Conservation (phyloP, 2,329 filamentous ascomycete species). For the Beauveria scarabaeidicola region DNA sequence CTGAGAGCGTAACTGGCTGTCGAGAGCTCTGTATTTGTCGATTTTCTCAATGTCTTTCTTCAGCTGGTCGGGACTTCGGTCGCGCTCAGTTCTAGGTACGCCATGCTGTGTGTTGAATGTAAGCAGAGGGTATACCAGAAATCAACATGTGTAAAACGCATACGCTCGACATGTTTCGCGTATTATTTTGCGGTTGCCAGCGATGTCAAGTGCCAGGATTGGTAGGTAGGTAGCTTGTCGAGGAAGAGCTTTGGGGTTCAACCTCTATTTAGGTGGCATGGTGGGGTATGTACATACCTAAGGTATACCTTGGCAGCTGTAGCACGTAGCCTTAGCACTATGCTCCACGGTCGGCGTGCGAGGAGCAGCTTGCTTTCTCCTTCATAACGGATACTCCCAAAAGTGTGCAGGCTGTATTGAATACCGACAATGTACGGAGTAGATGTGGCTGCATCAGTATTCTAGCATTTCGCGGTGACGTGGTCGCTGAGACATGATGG, state of each 20-base stretch:
- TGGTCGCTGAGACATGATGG: neutral
- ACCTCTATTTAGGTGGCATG: neutral
- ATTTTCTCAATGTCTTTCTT: conserved; percentile 69
- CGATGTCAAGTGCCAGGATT: neutral
- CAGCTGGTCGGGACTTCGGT: conserved; percentile 59
- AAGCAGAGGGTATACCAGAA: neutral
- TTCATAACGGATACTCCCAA: too few species aligned
- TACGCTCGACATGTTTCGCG: conserved; percentile 6
- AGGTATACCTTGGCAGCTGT: too few species aligned
- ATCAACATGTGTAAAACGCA: neutral
- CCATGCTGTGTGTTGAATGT: conserved; percentile 58
- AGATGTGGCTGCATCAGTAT: neutral
- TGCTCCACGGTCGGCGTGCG: neutral
- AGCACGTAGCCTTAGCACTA: neutral
- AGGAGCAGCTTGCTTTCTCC: neutral
- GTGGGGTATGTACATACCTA: neutral
- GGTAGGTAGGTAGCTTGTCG: neutral
- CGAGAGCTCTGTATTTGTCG: conserved; percentile 62
- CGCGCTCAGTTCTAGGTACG: conserved; percentile 58
- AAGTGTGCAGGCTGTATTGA: neutral
- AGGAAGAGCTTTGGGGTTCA: neutral
- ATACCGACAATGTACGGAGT: neutral
- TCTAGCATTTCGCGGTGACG: neutral
- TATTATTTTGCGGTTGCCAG: neutral
- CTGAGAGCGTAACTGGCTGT: conserved; percentile 57